A percentile compares a stretch with the other conserved stretches of the same genome.
These are phyloP conservation scores for Fusarium marasasianum DNA, from an alignment of 2,329 filamentous ascomycete genomes.

Conservation along the genomic window DNA sequence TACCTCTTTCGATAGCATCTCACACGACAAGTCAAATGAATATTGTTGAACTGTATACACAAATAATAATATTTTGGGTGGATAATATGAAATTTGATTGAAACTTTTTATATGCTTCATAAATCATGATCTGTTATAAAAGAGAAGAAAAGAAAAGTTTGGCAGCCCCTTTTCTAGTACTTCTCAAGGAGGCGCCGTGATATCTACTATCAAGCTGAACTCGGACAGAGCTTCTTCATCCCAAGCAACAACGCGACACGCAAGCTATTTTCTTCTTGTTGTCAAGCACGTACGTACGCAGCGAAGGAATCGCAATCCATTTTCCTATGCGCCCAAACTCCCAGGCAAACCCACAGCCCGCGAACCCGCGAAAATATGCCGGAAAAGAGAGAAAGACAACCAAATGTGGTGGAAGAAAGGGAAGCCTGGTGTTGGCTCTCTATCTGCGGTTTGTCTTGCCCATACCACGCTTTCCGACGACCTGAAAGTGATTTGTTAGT, in stretches of 20 bases:
- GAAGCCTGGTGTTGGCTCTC: constrained; percentile 34
- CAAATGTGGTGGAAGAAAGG: constrained; percentile 31
- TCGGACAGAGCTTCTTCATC: constrained; percentile 27
- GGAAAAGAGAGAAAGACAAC: constrained; percentile 38
- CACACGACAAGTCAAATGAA: constrained; percentile 26
- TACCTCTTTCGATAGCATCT: constrained; percentile 43
- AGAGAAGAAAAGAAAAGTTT: constrained; percentile 21
- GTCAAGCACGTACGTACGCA: constrained; percentile 24
- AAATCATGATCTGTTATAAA: constrained; percentile 40
- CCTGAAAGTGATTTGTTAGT: constrained; percentile 56
- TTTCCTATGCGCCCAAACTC: constrained; percentile 46
- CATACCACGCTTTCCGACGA: constrained; percentile 90
- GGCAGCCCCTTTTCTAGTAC: constrained; percentile 16
- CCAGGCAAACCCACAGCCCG: constrained; percentile 41
- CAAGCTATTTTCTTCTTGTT: constrained; percentile 9
- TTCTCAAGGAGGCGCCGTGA: constrained; percentile 25
- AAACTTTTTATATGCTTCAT: constrained; percentile 32
- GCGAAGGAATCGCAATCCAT: constrained; percentile 32
- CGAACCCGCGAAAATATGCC: constrained; percentile 34
- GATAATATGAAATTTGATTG: constrained; percentile 9
- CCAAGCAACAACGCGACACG: constrained; percentile 31
- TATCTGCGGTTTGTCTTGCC: constrained; percentile 84
- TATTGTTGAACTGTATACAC: constrained; percentile 10
- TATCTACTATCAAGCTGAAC: constrained; percentile 38
- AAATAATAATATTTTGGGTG: not conserved